Evolutionary conservation across 805 yeast species (phyloP), one percentile per base, ranked within the genome.

Genomic region (Blastobotrys chiropterorum): DNA sequence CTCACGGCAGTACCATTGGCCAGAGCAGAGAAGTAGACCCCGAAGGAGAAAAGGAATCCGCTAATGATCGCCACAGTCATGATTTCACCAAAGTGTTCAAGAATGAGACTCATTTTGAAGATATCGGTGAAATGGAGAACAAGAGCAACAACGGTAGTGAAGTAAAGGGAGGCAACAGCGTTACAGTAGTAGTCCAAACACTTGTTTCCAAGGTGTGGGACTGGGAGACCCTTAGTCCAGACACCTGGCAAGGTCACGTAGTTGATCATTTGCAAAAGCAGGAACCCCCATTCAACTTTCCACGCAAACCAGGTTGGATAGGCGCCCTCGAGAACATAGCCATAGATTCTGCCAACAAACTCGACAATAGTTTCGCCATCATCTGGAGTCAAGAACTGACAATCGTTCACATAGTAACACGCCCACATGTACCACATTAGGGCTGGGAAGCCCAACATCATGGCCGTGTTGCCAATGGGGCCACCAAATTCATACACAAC

Each of bases 341-440:
- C 56, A 42, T 54, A 62, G 80, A 89, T 1, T 70, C 77, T 20
- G 52, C 30, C 80, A 78, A 83, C 40, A 73, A 69, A 72, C 34
- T 75, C 75, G 7, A 16, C 30, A 47, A 62, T 50, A 5, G 78
- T 61, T 67, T 85, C 81, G 47, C 72, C 81, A 2, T 66, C 74
- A 0, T 67, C 64, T 2, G 97, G 97, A 67, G 75, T 70, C 20
- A 96, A 89, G 26, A 87, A 76, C 47, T 72, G 63, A 1, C 96
- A 96, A 56, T 73, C 73, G 69, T 89, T 88, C 67, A 85, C 90
- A 56, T 80, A 79, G 48, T 94, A 92, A 62, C 89, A 78, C 50
- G 92, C 82, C 95, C 96, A 92, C 94, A 94, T 85, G 71, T 94
- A 94, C 77, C 85, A 88, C 99, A 94, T 94, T 64, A 94, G 75